Percentiles rank a stretch among this genome's conserved stretches.
Conservation (phyloP, 2,329 filamentous ascomycete genomes). For the Nectriaceae sp. region DNA sequence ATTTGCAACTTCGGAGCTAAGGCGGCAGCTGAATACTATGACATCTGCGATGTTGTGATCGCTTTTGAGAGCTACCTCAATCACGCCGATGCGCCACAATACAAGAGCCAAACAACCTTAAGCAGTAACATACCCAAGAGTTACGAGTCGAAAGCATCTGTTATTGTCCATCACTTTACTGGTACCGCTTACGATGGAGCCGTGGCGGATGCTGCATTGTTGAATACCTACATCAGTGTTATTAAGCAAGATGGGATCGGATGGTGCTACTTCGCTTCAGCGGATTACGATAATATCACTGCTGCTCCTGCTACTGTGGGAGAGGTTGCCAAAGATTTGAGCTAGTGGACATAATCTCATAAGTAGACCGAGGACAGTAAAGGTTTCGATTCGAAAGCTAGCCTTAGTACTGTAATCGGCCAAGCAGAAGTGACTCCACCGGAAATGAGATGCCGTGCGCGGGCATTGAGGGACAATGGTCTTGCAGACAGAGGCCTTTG, state of each 20-base stretch:
- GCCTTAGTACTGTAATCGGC: too few species aligned
- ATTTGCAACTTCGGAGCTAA: constrained; percentile 27
- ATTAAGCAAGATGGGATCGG: constrained; percentile 3
- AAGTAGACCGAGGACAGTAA: too few species aligned
- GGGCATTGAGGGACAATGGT: too few species aligned
- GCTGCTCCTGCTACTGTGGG: constrained; percentile 2
- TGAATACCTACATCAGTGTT: constrained; percentile 5
- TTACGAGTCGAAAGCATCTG: constrained; percentile 5
- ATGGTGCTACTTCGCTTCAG: constrained; percentile 10
- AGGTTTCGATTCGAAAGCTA: too few species aligned
- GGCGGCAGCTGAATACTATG: constrained; percentile 15
- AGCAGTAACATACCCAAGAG: constrained; percentile 14
- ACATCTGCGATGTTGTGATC: constrained; percentile 26
- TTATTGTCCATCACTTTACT: constrained; percentile 21
- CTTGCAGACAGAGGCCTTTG: too few species aligned
- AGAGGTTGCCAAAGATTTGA: background rate
- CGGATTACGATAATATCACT: constrained; percentile 5
- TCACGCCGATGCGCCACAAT: constrained; percentile 13
- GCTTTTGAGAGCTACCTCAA: constrained; percentile 29
- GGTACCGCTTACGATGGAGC: constrained; percentile 13
- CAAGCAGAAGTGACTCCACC: too few species aligned
- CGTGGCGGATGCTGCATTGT: background rate
- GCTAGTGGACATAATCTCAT: too few species aligned
- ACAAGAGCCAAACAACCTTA: constrained; percentile 17
- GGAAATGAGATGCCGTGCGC: too few species aligned